Percentiles rank a stretch among this genome's conserved stretches.
These are phyloP conservation scores for Acer negundo DNA, from an alignment of 345 rosid species.

Conservation along the genomic window DNA sequence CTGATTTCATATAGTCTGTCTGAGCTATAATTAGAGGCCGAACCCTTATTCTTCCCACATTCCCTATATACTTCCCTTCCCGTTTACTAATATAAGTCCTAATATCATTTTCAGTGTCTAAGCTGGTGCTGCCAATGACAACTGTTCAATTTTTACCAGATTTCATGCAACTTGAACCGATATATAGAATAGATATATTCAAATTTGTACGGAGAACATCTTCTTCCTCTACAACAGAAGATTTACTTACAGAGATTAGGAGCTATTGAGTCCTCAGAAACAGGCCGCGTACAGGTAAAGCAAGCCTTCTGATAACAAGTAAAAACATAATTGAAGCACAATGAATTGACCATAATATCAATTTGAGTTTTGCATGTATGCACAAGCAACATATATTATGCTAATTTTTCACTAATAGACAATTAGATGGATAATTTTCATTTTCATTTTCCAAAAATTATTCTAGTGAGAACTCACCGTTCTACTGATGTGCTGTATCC, in stretches of 20 bases:
- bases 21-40: background rate
- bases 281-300: slow-evolving; percentile 63
- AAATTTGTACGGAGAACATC: slow-evolving; percentile 4
- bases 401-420: background rate
- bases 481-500: slow-evolving; percentile 60
- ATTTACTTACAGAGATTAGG: slow-evolving; percentile 80
- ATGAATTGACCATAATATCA: background rate
- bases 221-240: slow-evolving; percentile 5
- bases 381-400: slow-evolving; percentile 4
- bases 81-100: background rate
- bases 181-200: slow-evolving; percentile 2
- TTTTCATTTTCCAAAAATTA: background rate
- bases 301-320: slow-evolving; percentile 71
- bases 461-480: slow-evolving; percentile 44
- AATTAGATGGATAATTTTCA: background rate
- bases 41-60: background rate
- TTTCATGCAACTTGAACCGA: background rate
- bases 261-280: slow-evolving; percentile 64
- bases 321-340: slow-evolving; percentile 25
- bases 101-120: background rate
- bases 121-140: background rate
- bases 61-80: background rate
- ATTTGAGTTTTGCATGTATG: background rate
- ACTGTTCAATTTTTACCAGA: background rate
- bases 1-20: background rate